Percentiles rank a stretch among this genome's conserved stretches.
phyloP scores from a whole-genome alignment of 2,329 filamentous ascomycete genomes.

The Phialemoniopsis sp. region DNA sequence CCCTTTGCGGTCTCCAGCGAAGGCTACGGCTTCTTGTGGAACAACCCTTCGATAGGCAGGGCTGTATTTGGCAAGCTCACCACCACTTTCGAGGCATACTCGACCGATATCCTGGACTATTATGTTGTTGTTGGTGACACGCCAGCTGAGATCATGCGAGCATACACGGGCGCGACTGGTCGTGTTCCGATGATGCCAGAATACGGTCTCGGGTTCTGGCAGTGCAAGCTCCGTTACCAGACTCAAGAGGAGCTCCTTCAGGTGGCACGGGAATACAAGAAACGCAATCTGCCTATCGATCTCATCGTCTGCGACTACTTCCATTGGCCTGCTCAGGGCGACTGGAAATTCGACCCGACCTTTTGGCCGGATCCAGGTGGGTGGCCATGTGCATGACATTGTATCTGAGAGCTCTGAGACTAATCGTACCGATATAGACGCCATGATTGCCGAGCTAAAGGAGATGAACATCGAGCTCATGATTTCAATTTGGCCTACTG shows the following conservation, averaged over 20 bases:
- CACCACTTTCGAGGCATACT: conserved; percentile 57
- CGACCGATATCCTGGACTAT: conserved; percentile 56
- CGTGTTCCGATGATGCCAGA: conserved; percentile 64
- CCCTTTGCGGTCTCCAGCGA: conserved; percentile 57
- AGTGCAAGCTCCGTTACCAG: conserved; percentile 63
- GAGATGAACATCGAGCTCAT: conserved; percentile 59
- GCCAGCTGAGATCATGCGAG: conserved; percentile 50
- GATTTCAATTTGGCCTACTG: conserved; percentile 67
- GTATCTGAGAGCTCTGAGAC: no score
- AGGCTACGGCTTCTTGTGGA: conserved; percentile 64
- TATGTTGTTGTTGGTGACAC: conserved; percentile 58
- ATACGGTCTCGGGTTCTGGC: conserved; percentile 65
- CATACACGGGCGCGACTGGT: conserved; percentile 53
- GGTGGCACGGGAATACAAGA: conserved; percentile 56
- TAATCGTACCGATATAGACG: conserved; percentile 25
- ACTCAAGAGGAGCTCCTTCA: conserved; percentile 59
- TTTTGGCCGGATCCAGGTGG: conserved; percentile 61
- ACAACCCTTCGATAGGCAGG: conserved; percentile 58
- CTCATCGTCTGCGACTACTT: conserved; percentile 67
- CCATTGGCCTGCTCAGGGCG: conserved; percentile 63
- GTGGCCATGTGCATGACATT: no score
- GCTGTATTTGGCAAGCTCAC: conserved; percentile 58
- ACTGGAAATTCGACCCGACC: conserved; percentile 61
- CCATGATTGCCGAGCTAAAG: conserved; percentile 59
- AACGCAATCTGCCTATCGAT: conserved; percentile 52